Percentiles rank a stretch among this genome's conserved stretches.
Evolutionary conservation across 352 stramenopile species (phyloP).

Genomic region (Pseudoperonospora humuli): DNA sequence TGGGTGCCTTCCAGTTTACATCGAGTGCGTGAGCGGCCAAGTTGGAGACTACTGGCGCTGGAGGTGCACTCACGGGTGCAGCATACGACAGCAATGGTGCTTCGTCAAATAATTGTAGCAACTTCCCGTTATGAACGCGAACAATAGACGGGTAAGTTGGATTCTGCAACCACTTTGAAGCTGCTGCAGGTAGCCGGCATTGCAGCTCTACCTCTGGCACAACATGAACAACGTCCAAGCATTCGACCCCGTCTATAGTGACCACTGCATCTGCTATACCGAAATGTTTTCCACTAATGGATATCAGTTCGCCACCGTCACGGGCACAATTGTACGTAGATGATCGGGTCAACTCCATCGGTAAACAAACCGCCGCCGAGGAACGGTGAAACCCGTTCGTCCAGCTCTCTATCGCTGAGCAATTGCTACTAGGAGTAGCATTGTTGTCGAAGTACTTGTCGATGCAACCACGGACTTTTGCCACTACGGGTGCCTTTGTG

Average conservation of each 20-base stretch:
- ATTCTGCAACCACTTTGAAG: slow-evolving; percentile 17
- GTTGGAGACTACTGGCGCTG: slow-evolving; percentile 55
- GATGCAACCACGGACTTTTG: slow-evolving; percentile 72
- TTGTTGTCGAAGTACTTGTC: slow-evolving; percentile 48
- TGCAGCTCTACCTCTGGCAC: slow-evolving; percentile 54
- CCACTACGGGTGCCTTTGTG: slow-evolving; percentile 59
- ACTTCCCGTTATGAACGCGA: slow-evolving; percentile 56
- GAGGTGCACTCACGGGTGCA: slow-evolving; percentile 26
- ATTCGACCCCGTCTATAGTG: slow-evolving; percentile 60
- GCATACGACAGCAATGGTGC: too few relatives aligned
- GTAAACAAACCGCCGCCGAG: slow-evolving; percentile 39
- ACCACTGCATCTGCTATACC: too few relatives aligned
- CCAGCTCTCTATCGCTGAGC: slow-evolving; percentile 26
- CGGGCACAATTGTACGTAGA: slow-evolving; percentile 69
- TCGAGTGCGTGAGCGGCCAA: slow-evolving; percentile 69
- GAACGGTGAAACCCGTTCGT: too few relatives aligned
- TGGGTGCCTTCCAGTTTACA: slow-evolving; percentile 65
- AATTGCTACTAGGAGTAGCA: slow-evolving; percentile 26
- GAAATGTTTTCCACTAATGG: slow-evolving; percentile 70
- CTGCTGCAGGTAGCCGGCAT: slow-evolving; percentile 62
- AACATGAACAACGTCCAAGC: slow-evolving; percentile 50
- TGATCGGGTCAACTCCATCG: slow-evolving; percentile 45
- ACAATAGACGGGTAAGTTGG: slow-evolving; percentile 46
- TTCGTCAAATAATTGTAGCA: slow-evolving; percentile 49
- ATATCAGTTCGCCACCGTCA: slow-evolving; percentile 43